Percentiles rank a stretch among this genome's conserved stretches.
phyloP scores from a whole-genome alignment of 2,329 filamentous ascomycete species.

The Colletotrichum cordylinicola region DNA sequence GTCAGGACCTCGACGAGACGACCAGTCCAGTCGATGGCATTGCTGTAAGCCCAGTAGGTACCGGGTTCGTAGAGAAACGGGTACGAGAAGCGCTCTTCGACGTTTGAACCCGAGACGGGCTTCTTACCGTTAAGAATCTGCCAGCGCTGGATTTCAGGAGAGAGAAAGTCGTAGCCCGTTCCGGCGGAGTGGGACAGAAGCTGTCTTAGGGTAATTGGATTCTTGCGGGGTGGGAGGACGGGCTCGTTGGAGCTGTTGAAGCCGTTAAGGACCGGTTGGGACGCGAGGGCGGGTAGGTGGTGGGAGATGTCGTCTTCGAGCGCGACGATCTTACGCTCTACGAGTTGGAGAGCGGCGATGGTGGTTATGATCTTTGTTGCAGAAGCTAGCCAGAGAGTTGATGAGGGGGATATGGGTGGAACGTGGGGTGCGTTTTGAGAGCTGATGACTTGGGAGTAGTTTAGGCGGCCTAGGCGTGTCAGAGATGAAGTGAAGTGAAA shows the following conservation, averaged over 20 bases:
- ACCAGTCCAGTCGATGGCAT: conserved; percentile 34
- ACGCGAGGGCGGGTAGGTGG: conserved; percentile 48
- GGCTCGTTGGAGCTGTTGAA: conserved; percentile 38
- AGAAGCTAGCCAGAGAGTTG: conserved; percentile 36
- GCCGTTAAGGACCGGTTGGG: conserved; percentile 47
- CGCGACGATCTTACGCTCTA: conserved; percentile 52
- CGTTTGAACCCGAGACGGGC: conserved; percentile 24
- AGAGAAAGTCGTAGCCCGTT: conserved; percentile 41
- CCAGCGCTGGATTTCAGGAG: conserved; percentile 11
- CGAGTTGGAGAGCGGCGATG: conserved; percentile 56
- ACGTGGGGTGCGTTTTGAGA: not conserved
- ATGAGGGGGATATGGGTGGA: not conserved
- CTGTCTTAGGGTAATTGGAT: conserved; percentile 48
- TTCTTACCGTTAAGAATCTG: not conserved
- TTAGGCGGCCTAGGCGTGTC: not conserved
- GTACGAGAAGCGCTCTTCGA: conserved; percentile 39
- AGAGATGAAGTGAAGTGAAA: not conserved
- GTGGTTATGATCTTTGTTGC: conserved; percentile 52
- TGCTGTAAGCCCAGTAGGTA: conserved; percentile 33
- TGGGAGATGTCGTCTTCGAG: conserved; percentile 50
- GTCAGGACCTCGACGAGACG: conserved; percentile 27
- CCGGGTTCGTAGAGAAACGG: conserved; percentile 36
- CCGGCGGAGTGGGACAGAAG: conserved; percentile 55
- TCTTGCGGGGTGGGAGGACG: conserved; percentile 28
- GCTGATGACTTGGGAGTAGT: conserved; percentile 4